Conservation (phyloP, 192 early-diverging fungal species). For the Geranomyces variabilis region DNA sequence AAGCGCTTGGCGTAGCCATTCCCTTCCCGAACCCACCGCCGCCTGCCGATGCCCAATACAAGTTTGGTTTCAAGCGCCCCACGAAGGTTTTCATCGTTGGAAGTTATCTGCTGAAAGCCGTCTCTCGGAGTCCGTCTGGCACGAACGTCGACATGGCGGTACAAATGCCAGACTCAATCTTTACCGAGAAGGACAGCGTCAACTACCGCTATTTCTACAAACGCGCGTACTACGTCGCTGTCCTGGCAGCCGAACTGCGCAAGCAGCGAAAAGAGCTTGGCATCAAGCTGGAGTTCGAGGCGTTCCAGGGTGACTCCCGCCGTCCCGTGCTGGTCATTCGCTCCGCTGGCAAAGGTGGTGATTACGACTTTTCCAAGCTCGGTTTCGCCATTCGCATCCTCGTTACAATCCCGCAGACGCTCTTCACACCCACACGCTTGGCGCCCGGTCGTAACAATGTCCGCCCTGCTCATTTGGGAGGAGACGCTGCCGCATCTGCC, state of each 20-base stretch:
- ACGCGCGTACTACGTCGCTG: slow-evolving; percentile 86
- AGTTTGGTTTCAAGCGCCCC: slow-evolving; percentile 78
- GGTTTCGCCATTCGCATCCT: slow-evolving; percentile 77
- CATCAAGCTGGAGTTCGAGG: slow-evolving; percentile 47
- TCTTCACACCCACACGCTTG: slow-evolving; percentile 73
- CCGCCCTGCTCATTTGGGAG: slow-evolving; percentile 53
- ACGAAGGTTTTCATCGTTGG: slow-evolving; percentile 80
- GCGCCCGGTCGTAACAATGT: slow-evolving; percentile 83
- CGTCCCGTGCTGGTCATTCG: slow-evolving; percentile 51
- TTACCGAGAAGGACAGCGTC: slow-evolving; percentile 91
- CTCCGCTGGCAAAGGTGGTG: slow-evolving; percentile 41
- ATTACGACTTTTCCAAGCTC: slow-evolving; percentile 68
- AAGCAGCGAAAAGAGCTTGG: slow-evolving; percentile 29
- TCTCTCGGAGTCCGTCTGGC: slow-evolving; percentile 56
- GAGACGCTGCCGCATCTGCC: background rate
- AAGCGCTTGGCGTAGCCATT: slow-evolving; percentile 59
- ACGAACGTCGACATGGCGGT: slow-evolving; percentile 90
- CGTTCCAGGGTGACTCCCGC: slow-evolving; percentile 50
- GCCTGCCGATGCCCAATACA: slow-evolving; percentile 69
- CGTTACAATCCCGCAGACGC: slow-evolving; percentile 65
- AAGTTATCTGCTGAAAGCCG: slow-evolving; percentile 81
- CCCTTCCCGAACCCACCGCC: slow-evolving; percentile 65
- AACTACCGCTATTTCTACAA: slow-evolving; percentile 97
- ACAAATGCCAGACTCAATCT: slow-evolving; percentile 84
- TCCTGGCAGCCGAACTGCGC: slow-evolving; percentile 60